Evolutionary conservation across 73 alveolate species (phyloP).

Genomic region (Paramecium pentaurelia): DNA sequence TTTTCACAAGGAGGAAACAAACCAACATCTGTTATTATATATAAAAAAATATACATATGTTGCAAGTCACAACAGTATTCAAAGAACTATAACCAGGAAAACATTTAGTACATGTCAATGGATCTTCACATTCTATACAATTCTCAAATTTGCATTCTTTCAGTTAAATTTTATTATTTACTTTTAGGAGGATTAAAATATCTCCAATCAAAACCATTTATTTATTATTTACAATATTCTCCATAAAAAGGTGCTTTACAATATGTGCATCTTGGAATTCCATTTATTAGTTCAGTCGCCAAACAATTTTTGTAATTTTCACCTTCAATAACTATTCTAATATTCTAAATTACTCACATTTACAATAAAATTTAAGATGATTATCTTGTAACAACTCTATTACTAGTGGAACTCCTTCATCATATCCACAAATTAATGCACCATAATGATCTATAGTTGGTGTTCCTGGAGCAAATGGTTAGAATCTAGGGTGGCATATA

Average conservation of each 20-base stretch:
- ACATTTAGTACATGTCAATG: neutral
- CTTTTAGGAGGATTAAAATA: neutral
- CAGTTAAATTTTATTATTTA: neutral
- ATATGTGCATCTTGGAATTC: neutral
- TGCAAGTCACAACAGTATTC: too few relatives aligned
- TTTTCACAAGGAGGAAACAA: neutral
- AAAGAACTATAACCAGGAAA: neutral
- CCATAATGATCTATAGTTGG: too few relatives aligned
- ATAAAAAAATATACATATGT: too few relatives aligned
- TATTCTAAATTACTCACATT: neutral
- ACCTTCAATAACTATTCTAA: neutral
- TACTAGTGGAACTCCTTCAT: too few relatives aligned
- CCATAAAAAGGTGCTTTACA: neutral
- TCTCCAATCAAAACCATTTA: neutral
- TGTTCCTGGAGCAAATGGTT: too few relatives aligned
- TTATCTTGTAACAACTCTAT: too few relatives aligned
- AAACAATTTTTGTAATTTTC: neutral
- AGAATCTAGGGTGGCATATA: too few relatives aligned
- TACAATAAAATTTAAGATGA: too few relatives aligned
- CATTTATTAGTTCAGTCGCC: neutral
- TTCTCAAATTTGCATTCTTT: neutral
- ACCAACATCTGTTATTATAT: neutral
- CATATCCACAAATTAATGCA: too few relatives aligned
- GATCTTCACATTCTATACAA: neutral
- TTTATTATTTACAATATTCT: neutral